Evolutionary conservation across 805 yeast species (phyloP), one percentile per base, ranked within the genome.

Genomic region (Soucietia sequanensis): DNA sequence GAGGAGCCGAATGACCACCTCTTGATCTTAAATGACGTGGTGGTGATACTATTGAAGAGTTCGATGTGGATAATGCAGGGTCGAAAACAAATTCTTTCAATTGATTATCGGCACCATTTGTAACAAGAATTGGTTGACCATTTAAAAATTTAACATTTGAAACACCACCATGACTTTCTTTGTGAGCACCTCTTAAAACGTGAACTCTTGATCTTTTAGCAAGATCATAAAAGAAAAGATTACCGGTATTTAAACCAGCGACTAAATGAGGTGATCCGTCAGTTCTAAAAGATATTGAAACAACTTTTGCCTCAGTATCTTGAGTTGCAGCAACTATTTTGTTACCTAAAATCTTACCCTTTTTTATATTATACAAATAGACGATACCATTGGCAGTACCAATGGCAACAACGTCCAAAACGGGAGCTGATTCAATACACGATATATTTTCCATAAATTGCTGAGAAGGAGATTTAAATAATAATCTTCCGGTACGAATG

Each of bases 1-100:
- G 95, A 3, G 99, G 95, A 20, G 85, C 83, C 4, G 95, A 79
- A 58, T 93, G 99, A n/a, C 99, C 99, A 50, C 97, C 98, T 55
- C 99, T 77, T 1, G 95, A 84, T 57, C 99, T 78, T 50, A 95
- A 69, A 41, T 81, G 79, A 53, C 99, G 81, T 27, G 99, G 98
- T 1, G 96, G 95, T 9, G 89, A 78, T 4, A 85, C 81, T 21
- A 87, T 78, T 2, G 81, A 68, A 0, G 76, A 49, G 46, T 80
- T 76, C 4, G 81, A 62, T 1, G 83, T 66, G 0, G 90, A 79
- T 33, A 90, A 65, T 2, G 93, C 78, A 2, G 97, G 97, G 61
- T 93, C 99, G 61, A 93, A 93, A 0, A 89, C 97, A 48, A 72
- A 85, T 60, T 93, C 98, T 50, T 86, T 86, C 47, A 93, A 68